Base-by-base conservation (phyloP, 768 basidiomycete genomes). In the Pleurotus cornucopiae region DNA sequence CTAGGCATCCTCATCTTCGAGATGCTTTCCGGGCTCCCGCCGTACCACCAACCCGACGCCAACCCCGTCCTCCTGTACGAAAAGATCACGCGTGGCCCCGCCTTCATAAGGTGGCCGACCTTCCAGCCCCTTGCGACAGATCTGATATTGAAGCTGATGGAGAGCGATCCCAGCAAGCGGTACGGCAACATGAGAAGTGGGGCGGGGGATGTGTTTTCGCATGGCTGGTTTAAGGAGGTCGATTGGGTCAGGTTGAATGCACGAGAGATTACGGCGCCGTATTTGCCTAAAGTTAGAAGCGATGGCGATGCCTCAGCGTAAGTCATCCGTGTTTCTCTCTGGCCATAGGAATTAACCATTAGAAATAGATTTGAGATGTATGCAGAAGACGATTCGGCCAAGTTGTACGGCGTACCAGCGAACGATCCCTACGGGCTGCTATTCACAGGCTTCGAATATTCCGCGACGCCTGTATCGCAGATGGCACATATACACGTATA, bases 251-350 rank as follows among this genome's bases (percentile, higher is more conserved):
- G 84, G 70, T 71, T 98, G 53, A 81, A 79, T 63, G 78, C 79
- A 47, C 77, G 93, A 62, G 93, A 98, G 65, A 98, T 99, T 55
- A 90, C 89, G 12, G 91, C 97, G 20, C 97, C 97, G 2, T 99
- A 97, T 73, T 74, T 98, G 49, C 97, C 97, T 11, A 88, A 88
- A 67, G 93, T 98, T 47, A 81, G 76, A 34, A 88, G 93, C 6
- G 97, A 98, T 9, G 97, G 97, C 1, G 97, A 99, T 70, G 90
- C 96, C 4, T 94, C 91, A 84, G 89, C 89, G 89, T 91, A 67
- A 70, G 89, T 82, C 43, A n/a, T 55, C 41, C 26, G 5, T 9
- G 37, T 38, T 49, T 53, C 37, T 21, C 21, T 56, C 47, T 20
- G 18, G 23, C 23, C 4, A 5, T 44, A 58, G 11, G 25, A 18